Evolutionary conservation across 305 asterid species (phyloP).

Genomic region (Fraxinus velutina): DNA sequence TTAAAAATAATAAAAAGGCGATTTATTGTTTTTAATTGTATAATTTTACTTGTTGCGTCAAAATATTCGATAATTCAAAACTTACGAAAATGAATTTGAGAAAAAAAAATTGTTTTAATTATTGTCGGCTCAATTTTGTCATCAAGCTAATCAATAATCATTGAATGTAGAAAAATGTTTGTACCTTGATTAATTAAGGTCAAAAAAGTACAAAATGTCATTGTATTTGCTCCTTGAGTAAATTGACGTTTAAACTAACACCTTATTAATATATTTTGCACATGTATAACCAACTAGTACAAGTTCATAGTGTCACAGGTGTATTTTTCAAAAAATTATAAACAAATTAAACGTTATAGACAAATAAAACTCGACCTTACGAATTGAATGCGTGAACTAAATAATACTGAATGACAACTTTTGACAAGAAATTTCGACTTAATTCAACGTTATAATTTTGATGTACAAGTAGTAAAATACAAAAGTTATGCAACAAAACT

Average conservation of each 20-base stretch:
- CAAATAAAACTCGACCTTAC: neutral
- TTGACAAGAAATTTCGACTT: neutral
- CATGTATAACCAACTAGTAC: no score
- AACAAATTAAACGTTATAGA: neutral
- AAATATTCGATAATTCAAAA: no score
- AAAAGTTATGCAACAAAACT: constrained; percentile 21
- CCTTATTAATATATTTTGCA: neutral
- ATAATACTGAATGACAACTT: neutral
- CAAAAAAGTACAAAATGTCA: neutral
- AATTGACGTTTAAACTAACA: neutral
- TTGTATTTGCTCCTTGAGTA: neutral
- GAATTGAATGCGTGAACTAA: neutral
- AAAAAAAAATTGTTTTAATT: no score
- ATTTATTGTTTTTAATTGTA: no score
- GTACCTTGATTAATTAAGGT: neutral
- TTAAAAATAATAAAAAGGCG: no score
- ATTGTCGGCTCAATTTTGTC: neutral
- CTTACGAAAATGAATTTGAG: no score
- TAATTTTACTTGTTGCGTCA: no score
- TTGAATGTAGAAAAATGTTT: neutral
- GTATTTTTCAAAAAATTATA: neutral
- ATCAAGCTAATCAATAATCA: neutral
- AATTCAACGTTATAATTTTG: no score
- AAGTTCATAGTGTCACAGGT: neutral
- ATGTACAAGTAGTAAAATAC: no score